Conservation (phyloP, 2,329 filamentous ascomycete species). For the Hymenoscyphus fraxineus region DNA sequence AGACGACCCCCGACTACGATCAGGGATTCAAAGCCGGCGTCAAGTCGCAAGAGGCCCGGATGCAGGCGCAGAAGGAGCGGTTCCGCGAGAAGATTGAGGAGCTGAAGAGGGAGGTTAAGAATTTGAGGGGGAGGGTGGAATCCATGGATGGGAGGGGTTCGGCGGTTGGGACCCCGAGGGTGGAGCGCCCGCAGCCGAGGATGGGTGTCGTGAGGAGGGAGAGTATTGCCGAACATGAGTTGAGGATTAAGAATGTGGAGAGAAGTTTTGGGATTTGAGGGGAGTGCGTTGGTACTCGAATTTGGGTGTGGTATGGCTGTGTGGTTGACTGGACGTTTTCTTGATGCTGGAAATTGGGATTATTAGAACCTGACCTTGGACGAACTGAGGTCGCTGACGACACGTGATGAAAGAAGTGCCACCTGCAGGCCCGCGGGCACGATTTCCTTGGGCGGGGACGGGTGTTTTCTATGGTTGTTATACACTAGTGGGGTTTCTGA, state of each 20-base stretch:
- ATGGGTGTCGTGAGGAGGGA: slow-evolving; percentile 10
- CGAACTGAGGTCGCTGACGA: neutral
- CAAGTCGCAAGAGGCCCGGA: slow-evolving; percentile 5
- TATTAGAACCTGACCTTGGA: too few species aligned
- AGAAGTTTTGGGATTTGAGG: slow-evolving; percentile 9
- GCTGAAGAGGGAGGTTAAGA: slow-evolving; percentile 10
- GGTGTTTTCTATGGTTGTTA: neutral
- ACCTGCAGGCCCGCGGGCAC: neutral
- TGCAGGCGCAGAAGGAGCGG: slow-evolving; percentile 9
- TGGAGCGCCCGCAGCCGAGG: slow-evolving; percentile 5
- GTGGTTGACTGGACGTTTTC: neutral
- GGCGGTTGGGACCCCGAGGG: neutral
- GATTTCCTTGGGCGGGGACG: neutral
- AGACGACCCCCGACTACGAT: slow-evolving; percentile 8
- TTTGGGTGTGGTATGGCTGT: neutral
- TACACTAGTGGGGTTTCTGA: neutral
- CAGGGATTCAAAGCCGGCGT: slow-evolving; percentile 8
- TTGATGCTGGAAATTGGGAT: neutral
- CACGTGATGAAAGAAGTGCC: neutral
- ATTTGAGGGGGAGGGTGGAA: slow-evolving; percentile 7
- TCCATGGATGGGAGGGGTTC: slow-evolving; percentile 3
- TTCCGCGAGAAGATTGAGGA: slow-evolving; percentile 6
- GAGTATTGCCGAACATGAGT: slow-evolving; percentile 11
- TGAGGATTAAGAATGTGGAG: slow-evolving; percentile 15
- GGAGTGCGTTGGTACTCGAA: neutral